Base-by-base conservation (phyloP, 2,329 filamentous ascomycete genomes). In the Xylariaceae sp. region DNA sequence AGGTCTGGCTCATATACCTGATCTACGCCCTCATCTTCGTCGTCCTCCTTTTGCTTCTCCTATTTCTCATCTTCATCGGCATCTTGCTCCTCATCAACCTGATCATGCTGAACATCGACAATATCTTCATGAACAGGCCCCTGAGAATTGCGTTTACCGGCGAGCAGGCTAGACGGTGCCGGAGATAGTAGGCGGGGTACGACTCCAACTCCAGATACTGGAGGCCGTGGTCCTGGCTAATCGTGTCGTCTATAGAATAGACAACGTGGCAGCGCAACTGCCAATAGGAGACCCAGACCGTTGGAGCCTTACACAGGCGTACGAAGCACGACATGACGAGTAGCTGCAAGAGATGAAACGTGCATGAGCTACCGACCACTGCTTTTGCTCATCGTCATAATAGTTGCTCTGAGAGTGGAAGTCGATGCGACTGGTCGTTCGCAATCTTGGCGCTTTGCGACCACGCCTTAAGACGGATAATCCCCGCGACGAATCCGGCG, bases 21-120 rank as follows among this genome's bases (percentile, higher is more conserved):
- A 7, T 30, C n/a, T 11, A 11, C 15, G 13, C 2, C 2, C 2
- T 42, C 6, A 23, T 11, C 15, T 1, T 52, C 47, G 11, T 18
- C 8, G 18, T 53, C 30, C 9, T 58, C 39, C 7, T 51, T 3
- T 18, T 23, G 37, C 23, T 55, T n/a, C 47, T 3, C 35, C 30
- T 18, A 1, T 2, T 57, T 34, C 8, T 55, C 35, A 48, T 47
- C 30, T 52, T 52, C 44, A 3, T 53, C 6, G 8, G 8, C 45
- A 8, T 45, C 30, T 15, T 57, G 30, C 30, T 55, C 8, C 15
- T 49, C 47, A 4, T 55, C 48, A 57, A 51, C 17, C 15, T 59
- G 34, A 17, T 57, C 17, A 42, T 62, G 3, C 15, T 55, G 10
- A 57, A 59, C n/a, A 45, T 62, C 4, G 57, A 60, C 39, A 55